Percentiles rank a stretch among this genome's conserved stretches.
These are phyloP conservation scores for Hyaloperonospora arabidopsidis DNA, from an alignment of 352 stramenopile species.

Conservation along the genomic window DNA sequence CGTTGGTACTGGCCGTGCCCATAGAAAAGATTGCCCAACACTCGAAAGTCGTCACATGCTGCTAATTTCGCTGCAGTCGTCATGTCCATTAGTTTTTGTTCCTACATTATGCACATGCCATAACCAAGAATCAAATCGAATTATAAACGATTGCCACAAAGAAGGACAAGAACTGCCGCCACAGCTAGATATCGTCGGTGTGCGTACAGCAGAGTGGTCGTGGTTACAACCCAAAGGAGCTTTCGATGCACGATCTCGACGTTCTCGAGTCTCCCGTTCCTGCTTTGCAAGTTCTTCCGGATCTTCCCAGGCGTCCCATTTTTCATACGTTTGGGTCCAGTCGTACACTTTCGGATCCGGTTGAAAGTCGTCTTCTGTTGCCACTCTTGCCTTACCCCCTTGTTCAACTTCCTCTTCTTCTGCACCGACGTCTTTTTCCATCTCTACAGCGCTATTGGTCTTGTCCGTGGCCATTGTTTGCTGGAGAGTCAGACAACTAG, in stretches of 20 bases:
- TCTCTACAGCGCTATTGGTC: no score
- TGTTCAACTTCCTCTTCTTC: constrained; percentile 32
- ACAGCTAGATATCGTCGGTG: no score
- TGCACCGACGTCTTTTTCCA: no score
- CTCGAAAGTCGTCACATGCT: constrained; percentile 58
- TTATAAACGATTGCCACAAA: constrained; percentile 5
- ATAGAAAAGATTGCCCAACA: constrained; percentile 70
- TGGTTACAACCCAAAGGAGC: constrained; percentile 65
- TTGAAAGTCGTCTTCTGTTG: constrained; percentile 16
- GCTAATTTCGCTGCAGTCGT: constrained; percentile 49
- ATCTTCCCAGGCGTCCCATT: constrained; percentile 76
- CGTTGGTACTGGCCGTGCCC: constrained; percentile 73
- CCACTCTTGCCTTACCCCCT: constrained; percentile 34
- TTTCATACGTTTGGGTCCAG: constrained; percentile 72
- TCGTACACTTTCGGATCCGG: constrained; percentile 33
- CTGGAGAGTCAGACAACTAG: no score
- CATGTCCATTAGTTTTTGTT: constrained; percentile 87
- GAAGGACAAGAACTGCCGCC: neutral
- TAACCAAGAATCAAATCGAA: constrained; percentile 4
- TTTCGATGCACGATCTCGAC: constrained; percentile 43
- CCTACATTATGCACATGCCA: constrained; percentile 17
- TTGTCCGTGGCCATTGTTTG: no score
- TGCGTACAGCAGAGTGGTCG: constrained; percentile 64
- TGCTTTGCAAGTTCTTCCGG: constrained; percentile 63
- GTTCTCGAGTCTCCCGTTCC: constrained; percentile 55